Percentiles rank a stretch among this genome's conserved stretches.
phyloP scores from a whole-genome alignment of 306 rosid genomes.

The Carpinus viminea region DNA sequence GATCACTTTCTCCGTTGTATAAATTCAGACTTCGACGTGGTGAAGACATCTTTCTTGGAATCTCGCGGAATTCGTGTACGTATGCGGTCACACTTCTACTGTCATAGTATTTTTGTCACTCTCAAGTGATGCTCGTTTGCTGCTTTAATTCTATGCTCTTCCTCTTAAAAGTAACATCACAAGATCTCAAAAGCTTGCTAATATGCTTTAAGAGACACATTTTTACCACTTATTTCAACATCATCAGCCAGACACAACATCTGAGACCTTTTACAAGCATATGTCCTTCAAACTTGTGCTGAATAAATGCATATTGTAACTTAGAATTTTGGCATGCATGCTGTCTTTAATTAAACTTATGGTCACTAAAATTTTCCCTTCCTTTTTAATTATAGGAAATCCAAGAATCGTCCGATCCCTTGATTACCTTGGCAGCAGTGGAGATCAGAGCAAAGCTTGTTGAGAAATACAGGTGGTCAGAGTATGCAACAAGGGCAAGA shows the following conservation, averaged over 20 bases:
- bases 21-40: conserved; percentile 81
- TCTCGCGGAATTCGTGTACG: conserved; percentile 50
- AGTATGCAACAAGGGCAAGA: conserved; percentile 42
- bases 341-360: background rate
- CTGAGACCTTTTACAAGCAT: background rate
- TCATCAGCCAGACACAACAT: background rate
- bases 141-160: background rate
- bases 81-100: conserved; percentile 4
- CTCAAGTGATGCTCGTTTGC: background rate
- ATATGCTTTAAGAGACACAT: background rate
- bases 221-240: background rate
- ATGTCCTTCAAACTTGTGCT: background rate
- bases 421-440: conserved; percentile 33
- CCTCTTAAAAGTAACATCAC: background rate
- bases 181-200: background rate
- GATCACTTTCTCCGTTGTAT: conserved; percentile 94
- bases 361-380: background rate
- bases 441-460: conserved; percentile 41
- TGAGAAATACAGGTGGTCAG: conserved; percentile 54
- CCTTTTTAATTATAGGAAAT: conserved; percentile 35
- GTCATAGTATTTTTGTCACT: background rate
- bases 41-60: conserved; percentile 43
- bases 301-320: background rate
- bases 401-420: conserved; percentile 16
- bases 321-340: background rate